Percentiles rank a stretch among this genome's conserved stretches.
phyloP scores from a whole-genome alignment of 2,329 filamentous ascomycete species.

The Tolypocladium guangdongense region DNA sequence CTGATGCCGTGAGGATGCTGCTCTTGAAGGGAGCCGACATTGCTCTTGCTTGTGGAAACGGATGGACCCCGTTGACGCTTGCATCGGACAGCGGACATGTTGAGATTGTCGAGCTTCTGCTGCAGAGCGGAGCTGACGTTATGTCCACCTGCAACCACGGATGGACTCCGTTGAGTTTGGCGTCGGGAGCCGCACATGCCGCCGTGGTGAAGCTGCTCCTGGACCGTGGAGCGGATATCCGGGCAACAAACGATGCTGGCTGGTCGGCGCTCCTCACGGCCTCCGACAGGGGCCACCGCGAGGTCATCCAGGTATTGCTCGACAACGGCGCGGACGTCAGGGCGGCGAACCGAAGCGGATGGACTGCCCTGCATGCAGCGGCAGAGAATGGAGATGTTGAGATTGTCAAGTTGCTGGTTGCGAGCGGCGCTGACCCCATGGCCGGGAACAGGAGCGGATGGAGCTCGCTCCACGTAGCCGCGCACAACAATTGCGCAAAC shows the following conservation, averaged over 20 bases:
- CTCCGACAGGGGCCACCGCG: background rate
- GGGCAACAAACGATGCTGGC: background rate
- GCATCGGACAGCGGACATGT: constrained; percentile 1
- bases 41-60: constrained; percentile 1
- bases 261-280: background rate
- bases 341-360: background rate
- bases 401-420: background rate
- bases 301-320: constrained; percentile 1
- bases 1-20: background rate
- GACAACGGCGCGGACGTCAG: background rate
- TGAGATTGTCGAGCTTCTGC: constrained; percentile 2
- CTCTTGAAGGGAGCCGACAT: constrained; percentile 1
- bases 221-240: constrained; percentile 5
- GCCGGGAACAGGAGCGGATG: constrained; percentile 1
- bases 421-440: background rate
- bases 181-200: background rate
- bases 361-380: constrained; percentile 1
- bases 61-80: constrained; percentile 2
- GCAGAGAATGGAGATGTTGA: background rate
- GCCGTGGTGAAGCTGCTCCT: constrained; percentile 3
- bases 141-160: constrained; percentile 1
- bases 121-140: constrained; percentile 3
- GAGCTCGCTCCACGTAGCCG: constrained; percentile 2
- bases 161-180: constrained; percentile 1
- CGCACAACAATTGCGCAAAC: background rate